Evolutionary conservation across 179 eudicot species (phyloP), one percentile per base, ranked within the genome.

Genomic region (Carnegiea gigantea): DNA sequence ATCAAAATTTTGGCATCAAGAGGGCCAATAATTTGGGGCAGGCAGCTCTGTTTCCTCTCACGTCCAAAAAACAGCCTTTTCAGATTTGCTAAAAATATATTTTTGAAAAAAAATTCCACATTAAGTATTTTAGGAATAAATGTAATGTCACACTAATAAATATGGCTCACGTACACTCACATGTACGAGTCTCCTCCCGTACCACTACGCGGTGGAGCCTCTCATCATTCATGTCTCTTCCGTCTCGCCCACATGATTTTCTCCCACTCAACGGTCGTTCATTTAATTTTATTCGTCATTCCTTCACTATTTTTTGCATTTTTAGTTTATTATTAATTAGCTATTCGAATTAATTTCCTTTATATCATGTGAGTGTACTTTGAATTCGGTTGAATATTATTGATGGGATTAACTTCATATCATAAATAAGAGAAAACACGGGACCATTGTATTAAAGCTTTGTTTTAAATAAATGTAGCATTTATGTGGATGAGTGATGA

Each of bases 141-240:
- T 57, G 14, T 20, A 57, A 5, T 18, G 17, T 57, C 17, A 57
- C 21, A 62, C 0, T 15, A 6, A 75, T 49, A 40, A 72, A 3
- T 49, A 67, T 18, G 14, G 24, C 15, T 80, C 81, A 82, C 79
- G 79, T 84, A 84, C 86, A 74, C 14, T 84, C 86, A 84, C 84
- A 84, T 81, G 86, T 84, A 84, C 86, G 53, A 65, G 72, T 64
- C 70, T 73, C 54, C 17, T 53, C 64, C 78, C 82, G 79, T 84
- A 81, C 73, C 38, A 6, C 46, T 70, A 70, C 86, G 76, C 84
- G 84, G 68, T 84, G 24, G 74, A 30, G 60, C 44, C 70, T 43
- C n/a, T 36, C 68, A 70, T 70, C 73, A 70, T 70, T 82, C 26
- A 70, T 82, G 77, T 70, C 17, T 28, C 3, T 51, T 23, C 62